phyloP scores from a whole-genome alignment of 2,329 filamentous ascomycete species.

The Podosphaera xanthii region DNA sequence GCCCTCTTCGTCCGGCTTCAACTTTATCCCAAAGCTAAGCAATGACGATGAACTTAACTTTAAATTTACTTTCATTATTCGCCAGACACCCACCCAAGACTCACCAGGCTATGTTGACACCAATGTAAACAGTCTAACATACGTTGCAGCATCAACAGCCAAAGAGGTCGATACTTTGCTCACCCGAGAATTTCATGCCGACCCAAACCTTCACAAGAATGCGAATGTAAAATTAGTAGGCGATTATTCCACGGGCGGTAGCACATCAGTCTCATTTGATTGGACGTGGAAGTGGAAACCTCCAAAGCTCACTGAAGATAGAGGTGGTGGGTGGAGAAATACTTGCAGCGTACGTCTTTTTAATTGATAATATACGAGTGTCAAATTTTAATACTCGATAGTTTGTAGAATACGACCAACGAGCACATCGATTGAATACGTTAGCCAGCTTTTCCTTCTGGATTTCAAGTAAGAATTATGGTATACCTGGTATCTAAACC shows the following conservation, averaged over 20 bases:
- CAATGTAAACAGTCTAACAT: slow-evolving; percentile 70
- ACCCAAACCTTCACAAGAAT: slow-evolving; percentile 94
- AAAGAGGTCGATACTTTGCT: slow-evolving; percentile 84
- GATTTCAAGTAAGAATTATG: slow-evolving; percentile 46
- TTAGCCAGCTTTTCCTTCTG: slow-evolving; percentile 88
- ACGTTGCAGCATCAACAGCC: slow-evolving; percentile 65
- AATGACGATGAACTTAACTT: slow-evolving; percentile 88
- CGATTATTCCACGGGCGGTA: slow-evolving; percentile 69
- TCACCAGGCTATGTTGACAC: slow-evolving; percentile 38
- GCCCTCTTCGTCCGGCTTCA: slow-evolving; percentile 28
- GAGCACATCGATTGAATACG: slow-evolving; percentile 70
- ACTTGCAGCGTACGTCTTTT: slow-evolving; percentile 52
- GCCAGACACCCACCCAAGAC: slow-evolving; percentile 29
- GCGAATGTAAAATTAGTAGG: slow-evolving; percentile 89
- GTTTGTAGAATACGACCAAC: slow-evolving; percentile 94
- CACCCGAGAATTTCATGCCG: slow-evolving; percentile 85
- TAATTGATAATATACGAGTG: not conserved
- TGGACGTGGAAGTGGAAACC: slow-evolving; percentile 97
- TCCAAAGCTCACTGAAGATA: slow-evolving; percentile 59
- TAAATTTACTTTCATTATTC: slow-evolving; percentile 72
- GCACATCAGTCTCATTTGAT: slow-evolving; percentile 62
- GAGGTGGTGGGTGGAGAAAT: slow-evolving; percentile 82
- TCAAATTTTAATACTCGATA: slow-evolving; percentile 17
- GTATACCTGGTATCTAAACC: not conserved
- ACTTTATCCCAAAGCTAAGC: slow-evolving; percentile 64